Conservation (phyloP, 1,284 basidiomycete species). For the Ganoderma lingzhi region DNA sequence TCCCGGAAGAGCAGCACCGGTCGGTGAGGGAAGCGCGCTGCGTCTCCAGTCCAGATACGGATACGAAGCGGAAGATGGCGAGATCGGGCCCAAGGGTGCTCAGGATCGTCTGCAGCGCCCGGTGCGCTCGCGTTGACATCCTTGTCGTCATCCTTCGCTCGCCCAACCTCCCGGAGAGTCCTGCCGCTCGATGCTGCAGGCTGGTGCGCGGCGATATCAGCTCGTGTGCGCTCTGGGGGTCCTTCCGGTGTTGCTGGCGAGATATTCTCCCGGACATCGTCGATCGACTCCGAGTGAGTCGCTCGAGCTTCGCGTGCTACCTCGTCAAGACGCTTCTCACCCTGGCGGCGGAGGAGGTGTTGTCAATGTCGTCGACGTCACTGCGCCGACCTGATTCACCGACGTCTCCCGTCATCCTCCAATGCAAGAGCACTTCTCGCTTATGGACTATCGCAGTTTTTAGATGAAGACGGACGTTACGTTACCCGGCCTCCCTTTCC, state of each 20-base stretch:
- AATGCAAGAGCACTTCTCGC: conserved; percentile 19
- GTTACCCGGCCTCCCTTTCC: conserved; percentile 33
- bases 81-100: conserved; percentile 29
- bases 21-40: conserved; percentile 24
- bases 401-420: conserved; percentile 16
- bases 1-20: conserved; percentile 31
- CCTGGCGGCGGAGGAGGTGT: conserved; percentile 18
- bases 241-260: conserved; percentile 35
- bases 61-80: conserved; percentile 26
- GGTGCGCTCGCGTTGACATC: conserved; percentile 34
- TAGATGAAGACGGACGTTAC: conserved; percentile 33
- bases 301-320: conserved; percentile 24
- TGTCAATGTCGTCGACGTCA: conserved; percentile 13
- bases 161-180: conserved; percentile 43
- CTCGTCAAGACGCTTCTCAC: conserved; percentile 23
- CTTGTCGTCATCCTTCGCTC: conserved; percentile 24
- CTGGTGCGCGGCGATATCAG: conserved; percentile 40
- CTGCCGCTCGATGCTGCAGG: conserved; percentile 55
- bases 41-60: conserved; percentile 19
- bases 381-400: conserved; percentile 14
- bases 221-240: conserved; percentile 22
- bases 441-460: conserved; percentile 26
- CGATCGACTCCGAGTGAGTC: conserved; percentile 45
- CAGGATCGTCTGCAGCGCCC: conserved; percentile 36
- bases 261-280: conserved; percentile 43